phyloP scores from a whole-genome alignment of 495 filamentous ascomycete species.

The Xylaria castorea region DNA sequence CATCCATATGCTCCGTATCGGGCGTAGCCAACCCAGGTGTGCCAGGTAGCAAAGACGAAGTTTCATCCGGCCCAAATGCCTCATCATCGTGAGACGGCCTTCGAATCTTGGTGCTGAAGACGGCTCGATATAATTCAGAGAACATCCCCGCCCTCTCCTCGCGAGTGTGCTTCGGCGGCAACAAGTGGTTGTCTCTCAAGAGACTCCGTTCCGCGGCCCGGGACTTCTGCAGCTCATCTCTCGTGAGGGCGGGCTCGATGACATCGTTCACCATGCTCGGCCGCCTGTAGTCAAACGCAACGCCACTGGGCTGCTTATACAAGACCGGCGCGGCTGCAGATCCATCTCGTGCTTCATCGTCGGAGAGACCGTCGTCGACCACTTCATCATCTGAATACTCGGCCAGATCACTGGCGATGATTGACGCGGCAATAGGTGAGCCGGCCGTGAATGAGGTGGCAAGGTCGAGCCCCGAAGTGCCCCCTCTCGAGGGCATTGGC shows the following conservation, averaged over 20 bases:
- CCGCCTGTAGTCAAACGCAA: slow-evolving; percentile 65
- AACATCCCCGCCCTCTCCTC: slow-evolving; percentile 28
- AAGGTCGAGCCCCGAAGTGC: slow-evolving; percentile 26
- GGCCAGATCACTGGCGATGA: slow-evolving; percentile 73
- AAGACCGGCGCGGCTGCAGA: slow-evolving; percentile 65
- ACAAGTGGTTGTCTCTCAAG: slow-evolving; percentile 77
- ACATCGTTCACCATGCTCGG: slow-evolving; percentile 50
- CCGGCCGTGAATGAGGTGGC: slow-evolving; percentile 57
- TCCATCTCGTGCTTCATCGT: slow-evolving; percentile 56
- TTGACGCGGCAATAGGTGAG: slow-evolving; percentile 70
- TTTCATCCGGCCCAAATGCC: slow-evolving; percentile 46
- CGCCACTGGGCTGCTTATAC: slow-evolving; percentile 70
- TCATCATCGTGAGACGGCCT: slow-evolving; percentile 42
- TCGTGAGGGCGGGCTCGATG: slow-evolving; percentile 60
- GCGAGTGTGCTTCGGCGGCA: slow-evolving; percentile 65
- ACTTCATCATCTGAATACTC: slow-evolving; percentile 61
- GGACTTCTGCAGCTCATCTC: slow-evolving; percentile 67
- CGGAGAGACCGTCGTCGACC: slow-evolving; percentile 44
- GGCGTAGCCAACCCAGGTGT: slow-evolving; percentile 26
- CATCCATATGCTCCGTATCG: slow-evolving; percentile 48
- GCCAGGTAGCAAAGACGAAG: slow-evolving; percentile 46
- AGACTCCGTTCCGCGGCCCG: slow-evolving; percentile 76
- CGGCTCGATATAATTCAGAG: slow-evolving; percentile 44
- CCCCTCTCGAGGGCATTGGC: slow-evolving; percentile 31
- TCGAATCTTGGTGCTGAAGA: slow-evolving; percentile 55